These are phyloP conservation scores for Xerophyta viscosa DNA, from an alignment of 106 monocot genomes.

Conservation along the genomic window DNA sequence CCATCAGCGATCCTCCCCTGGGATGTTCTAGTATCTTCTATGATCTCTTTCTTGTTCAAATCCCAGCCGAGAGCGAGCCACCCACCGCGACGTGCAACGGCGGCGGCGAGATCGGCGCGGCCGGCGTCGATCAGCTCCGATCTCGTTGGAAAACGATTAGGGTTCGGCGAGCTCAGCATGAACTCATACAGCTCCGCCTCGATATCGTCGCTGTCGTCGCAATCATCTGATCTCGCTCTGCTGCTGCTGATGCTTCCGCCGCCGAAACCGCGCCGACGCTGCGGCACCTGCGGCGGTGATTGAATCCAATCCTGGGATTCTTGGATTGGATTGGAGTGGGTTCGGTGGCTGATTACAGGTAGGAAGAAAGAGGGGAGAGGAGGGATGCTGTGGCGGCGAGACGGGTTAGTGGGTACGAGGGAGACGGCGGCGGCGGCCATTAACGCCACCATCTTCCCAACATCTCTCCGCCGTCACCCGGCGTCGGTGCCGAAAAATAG, in stretches of 20 bases:
- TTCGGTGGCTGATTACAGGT: no score
- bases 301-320: background rate
- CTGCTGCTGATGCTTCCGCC: no score
- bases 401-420: background rate
- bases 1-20: conserved; percentile 1
- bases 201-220: conserved; percentile 9
- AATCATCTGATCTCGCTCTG: no score
- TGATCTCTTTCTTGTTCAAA: conserved; percentile 4
- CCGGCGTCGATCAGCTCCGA: conserved; percentile 55
- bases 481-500: background rate
- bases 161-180: conserved; percentile 60
- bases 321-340: background rate
- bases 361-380: background rate
- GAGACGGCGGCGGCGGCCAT: background rate
- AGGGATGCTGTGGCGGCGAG: background rate
- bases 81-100: conserved; percentile 41
- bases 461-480: background rate
- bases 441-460: background rate
- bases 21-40: background rate
- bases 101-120: conserved; percentile 50
- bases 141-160: conserved; percentile 42
- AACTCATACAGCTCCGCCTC: conserved; percentile 72
- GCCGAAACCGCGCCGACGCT: no score
- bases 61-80: conserved; percentile 73
- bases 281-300: no score